These are phyloP conservation scores for Cucumis melo DNA, from an alignment of 306 rosid genomes.

Conservation along the genomic window DNA sequence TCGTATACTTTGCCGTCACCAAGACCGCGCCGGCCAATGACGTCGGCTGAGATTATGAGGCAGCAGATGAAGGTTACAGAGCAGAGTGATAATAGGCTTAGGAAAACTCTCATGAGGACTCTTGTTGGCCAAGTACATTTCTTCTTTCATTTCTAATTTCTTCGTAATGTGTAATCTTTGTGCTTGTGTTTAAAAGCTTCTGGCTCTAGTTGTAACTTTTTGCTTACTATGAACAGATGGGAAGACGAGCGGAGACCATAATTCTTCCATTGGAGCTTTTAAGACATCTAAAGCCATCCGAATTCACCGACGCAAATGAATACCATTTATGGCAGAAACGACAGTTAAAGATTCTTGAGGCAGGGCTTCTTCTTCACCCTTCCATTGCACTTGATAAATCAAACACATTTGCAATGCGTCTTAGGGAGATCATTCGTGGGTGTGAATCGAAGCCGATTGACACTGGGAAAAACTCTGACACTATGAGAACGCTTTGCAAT, in stretches of 20 bases:
- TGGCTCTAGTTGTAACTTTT: not conserved
- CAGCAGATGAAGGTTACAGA: conserved; percentile 90
- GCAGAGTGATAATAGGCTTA: conserved; percentile 62
- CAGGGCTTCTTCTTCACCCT: conserved; percentile 69
- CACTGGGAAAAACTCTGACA: conserved; percentile 70
- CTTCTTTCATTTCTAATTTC: not conserved
- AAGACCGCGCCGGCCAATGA: conserved; percentile 82
- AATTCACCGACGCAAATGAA: conserved; percentile 69
- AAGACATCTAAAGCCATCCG: conserved; percentile 70
- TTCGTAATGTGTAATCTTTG: not conserved
- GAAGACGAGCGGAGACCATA: conserved; percentile 82
- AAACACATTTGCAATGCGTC: conserved; percentile 58
- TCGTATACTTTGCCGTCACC: conserved; percentile 17
- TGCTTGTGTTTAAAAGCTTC: not conserved
- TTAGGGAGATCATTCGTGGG: conserved; percentile 36
- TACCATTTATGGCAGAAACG: conserved; percentile 87
- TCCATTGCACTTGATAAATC: conserved; percentile 37
- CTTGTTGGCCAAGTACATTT: conserved; percentile 85
- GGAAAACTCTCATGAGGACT: conserved; percentile 77
- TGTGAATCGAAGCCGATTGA: conserved; percentile 40
- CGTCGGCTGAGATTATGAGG: conserved; percentile 97
- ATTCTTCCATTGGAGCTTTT: conserved; percentile 83
- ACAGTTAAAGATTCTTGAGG: conserved; percentile 62
- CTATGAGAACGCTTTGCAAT: conserved; percentile 74
- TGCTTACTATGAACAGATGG: conserved; percentile 29